These are phyloP conservation scores for Solanum dulcamara DNA, from an alignment of 257 asterid genomes.

Conservation along the genomic window DNA sequence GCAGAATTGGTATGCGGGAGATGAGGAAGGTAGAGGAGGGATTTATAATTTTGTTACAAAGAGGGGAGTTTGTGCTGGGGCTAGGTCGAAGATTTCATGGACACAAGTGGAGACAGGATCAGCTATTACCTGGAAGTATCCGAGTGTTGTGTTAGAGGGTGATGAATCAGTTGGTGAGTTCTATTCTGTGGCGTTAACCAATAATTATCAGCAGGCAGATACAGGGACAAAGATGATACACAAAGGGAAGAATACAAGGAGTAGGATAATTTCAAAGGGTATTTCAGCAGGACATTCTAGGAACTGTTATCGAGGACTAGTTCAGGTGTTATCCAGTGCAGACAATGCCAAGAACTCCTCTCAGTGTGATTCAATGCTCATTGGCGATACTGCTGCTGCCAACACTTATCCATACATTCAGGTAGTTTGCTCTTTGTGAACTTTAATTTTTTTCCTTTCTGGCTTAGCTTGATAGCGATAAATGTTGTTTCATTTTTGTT, in stretches of 20 bases:
- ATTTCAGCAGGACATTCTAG: constrained; percentile 87
- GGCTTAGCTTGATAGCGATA: not conserved
- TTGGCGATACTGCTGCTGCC: constrained; percentile 79
- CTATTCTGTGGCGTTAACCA: constrained; percentile 89
- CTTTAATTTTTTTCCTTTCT: not conserved
- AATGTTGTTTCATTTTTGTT: not conserved
- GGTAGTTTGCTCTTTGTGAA: constrained; percentile 22
- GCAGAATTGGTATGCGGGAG: constrained; percentile 98
- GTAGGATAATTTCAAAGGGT: constrained; percentile 91
- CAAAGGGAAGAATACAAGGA: constrained; percentile 87
- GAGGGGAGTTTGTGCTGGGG: constrained; percentile 83
- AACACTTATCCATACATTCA: constrained; percentile 93
- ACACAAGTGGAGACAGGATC: constrained; percentile 99
- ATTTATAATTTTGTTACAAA: constrained; percentile 87
- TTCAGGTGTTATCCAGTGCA: constrained; percentile 78
- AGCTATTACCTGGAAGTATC: constrained; percentile 97
- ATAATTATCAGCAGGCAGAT: constrained; percentile 93
- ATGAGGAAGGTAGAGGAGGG: constrained; percentile 81
- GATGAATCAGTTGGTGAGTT: constrained; percentile 93
- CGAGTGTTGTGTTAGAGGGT: constrained; percentile 87
- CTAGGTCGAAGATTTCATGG: constrained; percentile 81
- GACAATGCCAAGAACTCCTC: constrained; percentile 73
- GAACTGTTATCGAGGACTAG: constrained; percentile 88
- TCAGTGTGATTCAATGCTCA: constrained; percentile 96
- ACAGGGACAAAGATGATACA: constrained; percentile 98